Base-by-base conservation (phyloP, 2,329 filamentous ascomycete species). In the Colletotrichum paranaense region DNA sequence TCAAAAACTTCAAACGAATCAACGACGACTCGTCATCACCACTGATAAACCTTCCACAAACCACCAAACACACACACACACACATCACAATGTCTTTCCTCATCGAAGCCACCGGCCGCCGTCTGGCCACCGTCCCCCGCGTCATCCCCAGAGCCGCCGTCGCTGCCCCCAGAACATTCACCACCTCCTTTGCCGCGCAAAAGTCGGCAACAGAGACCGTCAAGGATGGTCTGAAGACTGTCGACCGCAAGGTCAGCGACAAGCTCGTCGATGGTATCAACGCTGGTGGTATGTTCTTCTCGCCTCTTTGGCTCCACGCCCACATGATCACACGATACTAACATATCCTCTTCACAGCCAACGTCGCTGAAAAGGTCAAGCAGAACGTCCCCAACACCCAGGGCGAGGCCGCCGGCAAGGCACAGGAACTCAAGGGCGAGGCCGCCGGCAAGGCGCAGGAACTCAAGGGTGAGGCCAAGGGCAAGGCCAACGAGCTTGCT, bases 201-300 rank as follows among this genome's bases (percentile, higher is more conserved):
- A 91, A 90, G 82, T 83, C 85, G 11, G 82, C 86, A 3, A 83
- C 87, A 64, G 88, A 92, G 69, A 76, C 85, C 0, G 87, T 88
- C 77, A 92, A 92, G 81, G 90, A 92, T 74, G 86, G 86, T 4
- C 81, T 89, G 70, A 91, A 92, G 82, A 83, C 82, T 6, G 89
- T 91, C 6, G 89, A 92, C 82, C 86, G 89, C 35, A 86, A 83
- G 62, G 89, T 92, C 55, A 87, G 88, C 72, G 88, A 91, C 79
- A 92, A 90, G 79, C 79, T 92, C 22, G 88, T 92, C 32, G 88
- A 90, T 52, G 90, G 89, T 19, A 90, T 93, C 78, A 85, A 92
- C 76, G 83, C 85, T 59, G 87, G 88, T 62, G 81, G 91, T 92
- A 84, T 72, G 88, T 84, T 30, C 87, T 85, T 24, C 26, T 49